phyloP scores from a whole-genome alignment of 345 rosid genomes.

The Sonneratia alba region DNA sequence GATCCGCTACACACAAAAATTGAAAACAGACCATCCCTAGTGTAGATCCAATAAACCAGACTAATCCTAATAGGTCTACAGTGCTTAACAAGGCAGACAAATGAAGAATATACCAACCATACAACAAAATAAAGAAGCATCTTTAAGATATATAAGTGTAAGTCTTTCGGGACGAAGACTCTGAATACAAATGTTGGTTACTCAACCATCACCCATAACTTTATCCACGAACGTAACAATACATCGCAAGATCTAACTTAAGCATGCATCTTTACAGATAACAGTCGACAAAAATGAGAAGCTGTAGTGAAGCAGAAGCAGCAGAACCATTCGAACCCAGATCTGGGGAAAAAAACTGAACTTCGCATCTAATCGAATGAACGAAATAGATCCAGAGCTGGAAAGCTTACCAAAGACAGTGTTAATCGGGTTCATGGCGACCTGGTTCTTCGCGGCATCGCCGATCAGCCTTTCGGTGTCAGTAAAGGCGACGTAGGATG shows the following conservation, averaged over 20 bases:
- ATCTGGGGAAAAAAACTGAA: neutral
- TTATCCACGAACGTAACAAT: neutral
- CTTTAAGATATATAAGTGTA: no score
- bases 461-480: slow-evolving; percentile 48
- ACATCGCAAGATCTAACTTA: neutral
- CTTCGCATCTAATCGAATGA: neutral
- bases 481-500: slow-evolving; percentile 47
- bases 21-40: neutral
- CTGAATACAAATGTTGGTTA: no score
- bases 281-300: neutral
- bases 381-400: neutral
- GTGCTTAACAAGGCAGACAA: no score
- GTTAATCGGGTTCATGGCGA: slow-evolving; percentile 51
- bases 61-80: no score
- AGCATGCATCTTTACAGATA: neutral
- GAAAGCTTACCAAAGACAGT: slow-evolving; percentile 25
- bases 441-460: slow-evolving; percentile 59
- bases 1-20: neutral
- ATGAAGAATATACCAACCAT: no score
- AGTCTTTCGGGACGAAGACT: no score
- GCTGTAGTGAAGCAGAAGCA: no score
- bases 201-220: no score
- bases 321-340: neutral
- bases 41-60: neutral
- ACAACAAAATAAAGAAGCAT: no score